phyloP scores from a whole-genome alignment of 2,329 filamentous ascomycete genomes.

The Apiospora aurea region DNA sequence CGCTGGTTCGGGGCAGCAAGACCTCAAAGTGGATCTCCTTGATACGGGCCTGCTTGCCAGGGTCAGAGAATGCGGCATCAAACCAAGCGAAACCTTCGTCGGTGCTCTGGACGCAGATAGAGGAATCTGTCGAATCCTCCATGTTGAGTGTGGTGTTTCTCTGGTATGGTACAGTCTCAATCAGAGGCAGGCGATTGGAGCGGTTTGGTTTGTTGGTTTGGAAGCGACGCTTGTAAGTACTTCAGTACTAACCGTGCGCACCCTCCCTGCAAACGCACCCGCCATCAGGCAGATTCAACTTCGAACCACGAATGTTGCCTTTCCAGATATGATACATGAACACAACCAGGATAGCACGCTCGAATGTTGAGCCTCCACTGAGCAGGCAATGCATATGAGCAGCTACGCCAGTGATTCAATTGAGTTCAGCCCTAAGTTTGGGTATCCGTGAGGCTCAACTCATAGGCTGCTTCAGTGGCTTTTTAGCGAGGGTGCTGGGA shows the following conservation, averaged over 20 bases:
- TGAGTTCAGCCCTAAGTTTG: no score
- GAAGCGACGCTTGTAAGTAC: not conserved
- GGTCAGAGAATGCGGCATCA: conserved; percentile 7
- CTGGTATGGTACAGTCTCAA: not conserved
- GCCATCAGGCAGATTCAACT: no score
- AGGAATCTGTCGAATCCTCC: not conserved
- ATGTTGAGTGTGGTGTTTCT: not conserved
- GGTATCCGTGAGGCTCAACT: no score
- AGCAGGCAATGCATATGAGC: no score
- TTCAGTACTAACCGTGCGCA: no score
- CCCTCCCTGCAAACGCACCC: no score
- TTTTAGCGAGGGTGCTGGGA: not conserved
- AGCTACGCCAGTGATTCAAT: no score
- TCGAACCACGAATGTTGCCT: no score
- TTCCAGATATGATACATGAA: no score
- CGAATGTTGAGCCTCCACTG: no score
- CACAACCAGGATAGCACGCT: no score
- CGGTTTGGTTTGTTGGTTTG: not conserved
- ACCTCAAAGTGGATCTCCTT: conserved; percentile 1
- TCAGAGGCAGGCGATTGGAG: not conserved
- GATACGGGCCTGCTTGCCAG: not conserved
- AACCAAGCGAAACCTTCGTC: conserved; percentile 15
- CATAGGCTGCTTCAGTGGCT: no score
- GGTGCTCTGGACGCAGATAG: conserved; percentile 4
- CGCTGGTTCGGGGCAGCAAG: conserved; percentile 15